Conservation (phyloP, 768 basidiomycete genomes). For the Lentinula edodes region DNA sequence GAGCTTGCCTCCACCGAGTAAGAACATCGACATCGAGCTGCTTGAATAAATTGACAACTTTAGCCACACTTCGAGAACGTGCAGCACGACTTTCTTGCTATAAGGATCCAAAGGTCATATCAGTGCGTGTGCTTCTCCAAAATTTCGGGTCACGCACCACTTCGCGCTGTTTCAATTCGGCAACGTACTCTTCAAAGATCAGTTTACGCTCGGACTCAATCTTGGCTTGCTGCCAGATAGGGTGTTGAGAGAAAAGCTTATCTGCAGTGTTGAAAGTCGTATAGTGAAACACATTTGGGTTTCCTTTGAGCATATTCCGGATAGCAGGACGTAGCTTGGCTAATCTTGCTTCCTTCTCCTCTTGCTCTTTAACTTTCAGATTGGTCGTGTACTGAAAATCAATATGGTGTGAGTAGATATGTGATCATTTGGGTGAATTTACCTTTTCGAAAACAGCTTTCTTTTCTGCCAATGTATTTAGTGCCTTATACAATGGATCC, state of each 20-base stretch:
- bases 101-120: constrained; percentile 2
- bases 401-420: constrained; percentile 1
- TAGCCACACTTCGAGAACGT: constrained; percentile 73
- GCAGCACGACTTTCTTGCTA: constrained; percentile 78
- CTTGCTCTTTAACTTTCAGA: constrained; percentile 76
- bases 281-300: constrained; percentile 86
- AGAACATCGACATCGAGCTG: constrained; percentile 84
- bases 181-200: constrained; percentile 89
- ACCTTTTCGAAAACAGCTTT: constrained; percentile 94
- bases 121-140: not conserved
- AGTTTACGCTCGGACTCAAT: constrained; percentile 80
- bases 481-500: constrained; percentile 92
- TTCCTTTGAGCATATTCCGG: constrained; percentile 81
- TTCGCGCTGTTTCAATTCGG: constrained; percentile 82
- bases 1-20: constrained; percentile 89
- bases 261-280: constrained; percentile 89
- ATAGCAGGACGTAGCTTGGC: constrained; percentile 83
- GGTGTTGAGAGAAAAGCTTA: constrained; percentile 78
- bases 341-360: constrained; percentile 79
- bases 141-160: constrained; percentile 50
- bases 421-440: constrained; percentile 12
- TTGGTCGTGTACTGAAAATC: constrained; percentile 64
- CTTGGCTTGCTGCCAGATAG: constrained; percentile 86
- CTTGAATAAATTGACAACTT: constrained; percentile 82
- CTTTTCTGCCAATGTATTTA: constrained; percentile 91